Percentiles rank a stretch among this genome's conserved stretches.
These are phyloP conservation scores for Isoetes engelmannii DNA, from an alignment of 83 land plant genomes.

Conservation along the genomic window DNA sequence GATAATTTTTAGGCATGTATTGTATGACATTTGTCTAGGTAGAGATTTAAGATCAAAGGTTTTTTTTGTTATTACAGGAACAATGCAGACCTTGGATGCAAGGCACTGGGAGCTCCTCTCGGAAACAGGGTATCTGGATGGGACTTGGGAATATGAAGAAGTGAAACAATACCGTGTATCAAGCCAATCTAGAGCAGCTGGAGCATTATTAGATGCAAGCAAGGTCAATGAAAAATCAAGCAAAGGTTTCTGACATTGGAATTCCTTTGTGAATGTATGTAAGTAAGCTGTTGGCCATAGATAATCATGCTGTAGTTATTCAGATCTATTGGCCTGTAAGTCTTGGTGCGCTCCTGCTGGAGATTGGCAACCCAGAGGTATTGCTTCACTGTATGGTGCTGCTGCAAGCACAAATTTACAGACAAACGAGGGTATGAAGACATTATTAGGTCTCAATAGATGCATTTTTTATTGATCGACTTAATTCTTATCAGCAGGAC, in stretches of 20 bases:
- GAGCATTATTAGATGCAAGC: constrained; percentile 55
- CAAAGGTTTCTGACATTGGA: constrained; percentile 23
- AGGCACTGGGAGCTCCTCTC: constrained; percentile 68
- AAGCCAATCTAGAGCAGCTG: constrained; percentile 41
- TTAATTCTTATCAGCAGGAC: not conserved
- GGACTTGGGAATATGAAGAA: constrained; percentile 55
- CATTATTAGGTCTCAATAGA: not conserved
- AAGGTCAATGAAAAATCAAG: constrained; percentile 31
- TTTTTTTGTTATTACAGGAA: constrained; percentile 37
- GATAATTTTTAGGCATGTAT: not conserved
- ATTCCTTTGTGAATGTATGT: not conserved
- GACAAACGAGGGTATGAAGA: constrained; percentile 53
- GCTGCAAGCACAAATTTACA: constrained; percentile 84
- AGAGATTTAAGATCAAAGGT: not conserved
- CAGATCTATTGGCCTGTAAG: constrained; percentile 44
- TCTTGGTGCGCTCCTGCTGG: constrained; percentile 47
- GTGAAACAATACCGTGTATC: constrained; percentile 34
- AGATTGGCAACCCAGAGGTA: constrained; percentile 62
- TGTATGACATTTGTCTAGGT: not conserved
- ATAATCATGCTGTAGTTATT: not conserved
- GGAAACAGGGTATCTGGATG: constrained; percentile 41
- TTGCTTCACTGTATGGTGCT: constrained; percentile 42
- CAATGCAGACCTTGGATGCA: constrained; percentile 76
- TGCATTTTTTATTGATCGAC: not conserved
- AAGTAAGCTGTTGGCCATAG: not conserved